Evolutionary conservation across 1,139 yeast species (phyloP).

Genomic region (Saccharomyces hybrid): DNA sequence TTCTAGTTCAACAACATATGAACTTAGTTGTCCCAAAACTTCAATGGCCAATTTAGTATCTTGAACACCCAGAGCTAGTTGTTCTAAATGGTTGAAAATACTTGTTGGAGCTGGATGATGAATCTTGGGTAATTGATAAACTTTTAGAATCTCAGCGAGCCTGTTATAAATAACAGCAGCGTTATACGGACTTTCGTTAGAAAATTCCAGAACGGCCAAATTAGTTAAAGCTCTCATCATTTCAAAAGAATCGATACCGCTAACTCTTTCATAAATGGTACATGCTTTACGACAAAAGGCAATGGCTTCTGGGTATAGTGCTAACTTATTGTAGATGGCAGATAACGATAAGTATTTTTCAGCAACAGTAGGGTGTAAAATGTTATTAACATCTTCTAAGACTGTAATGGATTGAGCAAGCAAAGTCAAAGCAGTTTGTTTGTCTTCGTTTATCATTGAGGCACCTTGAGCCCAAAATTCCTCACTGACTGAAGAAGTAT

Average conservation of each 20-base stretch:
- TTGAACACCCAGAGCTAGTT: constrained; percentile 37
- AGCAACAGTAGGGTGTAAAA: constrained; percentile 73
- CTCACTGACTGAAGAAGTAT: constrained; percentile 60
- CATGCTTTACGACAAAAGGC: constrained; percentile 66
- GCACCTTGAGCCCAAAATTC: constrained; percentile 73
- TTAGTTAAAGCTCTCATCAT: constrained; percentile 66
- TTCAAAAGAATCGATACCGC: constrained; percentile 76
- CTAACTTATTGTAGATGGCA: constrained; percentile 57
- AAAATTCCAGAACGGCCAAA: constrained; percentile 64
- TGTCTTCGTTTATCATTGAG: constrained; percentile 37
- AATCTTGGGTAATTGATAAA: constrained; percentile 47
- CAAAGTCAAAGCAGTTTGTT: constrained; percentile 47
- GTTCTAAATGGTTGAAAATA: constrained; percentile 54
- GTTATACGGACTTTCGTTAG: constrained; percentile 51
- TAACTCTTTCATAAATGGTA: constrained; percentile 66
- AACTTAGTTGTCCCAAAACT: constrained; percentile 45
- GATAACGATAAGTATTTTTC: constrained; percentile 60
- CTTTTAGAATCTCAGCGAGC: constrained; percentile 33
- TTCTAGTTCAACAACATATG: constrained; percentile 41
- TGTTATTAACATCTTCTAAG: constrained; percentile 79
- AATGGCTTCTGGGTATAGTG: constrained; percentile 52
- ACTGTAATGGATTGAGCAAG: constrained; percentile 64
- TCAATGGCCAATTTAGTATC: constrained; percentile 39
- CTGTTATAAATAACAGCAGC: constrained; percentile 52
- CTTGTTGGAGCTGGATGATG: constrained; percentile 68